A percentile compares a stretch with the other conserved stretches of the same genome.
These are phyloP conservation scores for Talaromyces liani DNA, from an alignment of 495 filamentous ascomycete genomes.

Conservation along the genomic window DNA sequence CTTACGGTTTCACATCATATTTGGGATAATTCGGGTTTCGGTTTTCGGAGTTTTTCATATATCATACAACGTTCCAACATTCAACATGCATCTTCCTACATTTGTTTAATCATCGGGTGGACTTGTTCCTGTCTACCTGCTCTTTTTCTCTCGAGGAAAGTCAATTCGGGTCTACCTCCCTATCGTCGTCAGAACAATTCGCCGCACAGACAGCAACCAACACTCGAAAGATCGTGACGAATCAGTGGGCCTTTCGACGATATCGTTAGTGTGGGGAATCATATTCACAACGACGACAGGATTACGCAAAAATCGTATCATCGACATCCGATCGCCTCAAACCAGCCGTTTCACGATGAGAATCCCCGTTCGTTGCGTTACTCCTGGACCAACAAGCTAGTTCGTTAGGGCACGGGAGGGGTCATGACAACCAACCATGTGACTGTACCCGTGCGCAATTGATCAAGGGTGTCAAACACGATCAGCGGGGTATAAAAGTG, in stretches of 20 bases:
- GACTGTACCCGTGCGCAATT: background rate
- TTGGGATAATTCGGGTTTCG: background rate
- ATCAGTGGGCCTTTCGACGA: background rate
- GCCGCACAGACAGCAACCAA: background rate
- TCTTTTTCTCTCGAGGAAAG: background rate
- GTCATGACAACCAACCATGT: slow-evolving; percentile 1
- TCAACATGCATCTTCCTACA: background rate
- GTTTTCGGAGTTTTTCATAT: background rate
- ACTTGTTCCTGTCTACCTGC: background rate
- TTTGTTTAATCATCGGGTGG: background rate
- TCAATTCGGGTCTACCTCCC: background rate
- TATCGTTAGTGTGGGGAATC: background rate
- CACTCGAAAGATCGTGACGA: background rate
- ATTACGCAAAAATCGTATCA: background rate
- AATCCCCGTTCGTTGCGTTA: background rate
- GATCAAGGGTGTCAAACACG: background rate
- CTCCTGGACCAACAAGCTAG: background rate
- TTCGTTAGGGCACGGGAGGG: slow-evolving; percentile 1
- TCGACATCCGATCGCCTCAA: background rate
- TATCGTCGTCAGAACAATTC: background rate
- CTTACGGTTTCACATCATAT: background rate
- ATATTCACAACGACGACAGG: background rate
- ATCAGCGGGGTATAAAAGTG: background rate
- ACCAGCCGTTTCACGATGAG: background rate
- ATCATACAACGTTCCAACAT: background rate